phyloP scores from a whole-genome alignment of 768 basidiomycete species.

The Mrakia gelida region DNA sequence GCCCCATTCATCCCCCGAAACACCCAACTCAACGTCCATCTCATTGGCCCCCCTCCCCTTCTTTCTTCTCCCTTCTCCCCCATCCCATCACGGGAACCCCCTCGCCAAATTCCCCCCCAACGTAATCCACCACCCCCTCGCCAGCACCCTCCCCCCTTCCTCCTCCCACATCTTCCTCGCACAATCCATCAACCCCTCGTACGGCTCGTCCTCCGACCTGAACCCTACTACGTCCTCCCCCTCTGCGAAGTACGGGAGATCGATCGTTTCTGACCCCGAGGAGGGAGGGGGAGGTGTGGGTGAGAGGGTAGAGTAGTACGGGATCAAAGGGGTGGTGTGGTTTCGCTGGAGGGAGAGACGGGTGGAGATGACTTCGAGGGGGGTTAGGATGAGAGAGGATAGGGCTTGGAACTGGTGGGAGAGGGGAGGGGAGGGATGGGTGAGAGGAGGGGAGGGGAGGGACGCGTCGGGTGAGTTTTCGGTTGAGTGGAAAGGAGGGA shows the following conservation, averaged over 20 bases:
- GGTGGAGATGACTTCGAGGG: slow-evolving; percentile 73
- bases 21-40: too few species aligned
- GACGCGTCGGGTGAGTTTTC: not conserved
- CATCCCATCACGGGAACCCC: not conserved
- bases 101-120: slow-evolving; percentile 13
- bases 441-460: not conserved
- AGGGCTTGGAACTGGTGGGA: slow-evolving; percentile 49
- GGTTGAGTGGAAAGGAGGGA: not conserved
- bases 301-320: slow-evolving; percentile 45
- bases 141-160: slow-evolving; percentile 68
- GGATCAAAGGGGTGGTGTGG: slow-evolving; percentile 50
- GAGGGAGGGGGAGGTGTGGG: slow-evolving; percentile 50
- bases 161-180: slow-evolving; percentile 62
- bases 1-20: too few species aligned
- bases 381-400: slow-evolving; percentile 61
- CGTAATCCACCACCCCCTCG: slow-evolving; percentile 77
- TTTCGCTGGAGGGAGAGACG: slow-evolving; percentile 80
- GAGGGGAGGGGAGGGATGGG: not conserved
- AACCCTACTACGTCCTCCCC: slow-evolving; percentile 82
- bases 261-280: slow-evolving; percentile 48
- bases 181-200: not conserved
- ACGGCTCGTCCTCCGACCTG: slow-evolving; percentile 63
- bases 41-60: not conserved
- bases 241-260: slow-evolving; percentile 59
- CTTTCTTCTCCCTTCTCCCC: not conserved